Evolutionary conservation across 2,329 filamentous ascomycete genomes (phyloP).

Genomic region (Grosmannia serpens): DNA sequence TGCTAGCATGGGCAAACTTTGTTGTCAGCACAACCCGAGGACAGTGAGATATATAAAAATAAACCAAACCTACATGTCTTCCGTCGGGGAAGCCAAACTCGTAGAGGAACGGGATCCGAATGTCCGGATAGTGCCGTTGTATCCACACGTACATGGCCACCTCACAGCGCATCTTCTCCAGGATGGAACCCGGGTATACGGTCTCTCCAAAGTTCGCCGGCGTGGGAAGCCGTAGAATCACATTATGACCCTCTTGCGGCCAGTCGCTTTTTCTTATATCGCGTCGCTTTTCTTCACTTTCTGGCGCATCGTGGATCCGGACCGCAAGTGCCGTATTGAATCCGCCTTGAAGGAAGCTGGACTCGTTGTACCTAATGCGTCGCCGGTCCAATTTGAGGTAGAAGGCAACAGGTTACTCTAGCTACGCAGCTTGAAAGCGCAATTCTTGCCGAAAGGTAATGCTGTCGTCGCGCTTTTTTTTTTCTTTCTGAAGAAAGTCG

Average conservation of each 20-base stretch:
- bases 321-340: not conserved
- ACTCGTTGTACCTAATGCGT: not conserved
- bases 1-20: not conserved
- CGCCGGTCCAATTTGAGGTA: not conserved
- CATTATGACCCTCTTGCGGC: not conserved
- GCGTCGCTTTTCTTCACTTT: not conserved
- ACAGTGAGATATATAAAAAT: not conserved
- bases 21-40: not conserved
- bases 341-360: not conserved
- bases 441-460: not conserved
- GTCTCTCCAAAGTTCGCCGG: not conserved
- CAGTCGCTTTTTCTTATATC: not conserved
- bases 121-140: conserved; percentile 21
- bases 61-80: not conserved
- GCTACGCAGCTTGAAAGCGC: not conserved
- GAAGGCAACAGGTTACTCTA: not conserved
- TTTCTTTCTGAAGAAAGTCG: not conserved
- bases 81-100: not conserved
- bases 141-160: conserved; percentile 27
- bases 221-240: not conserved
- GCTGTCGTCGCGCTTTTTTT: not conserved
- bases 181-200: not conserved
- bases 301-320: not conserved
- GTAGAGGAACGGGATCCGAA: conserved; percentile 22
- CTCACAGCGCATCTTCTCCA: conserved; percentile 27